Percentiles rank a stretch among this genome's conserved stretches.
phyloP scores from a whole-genome alignment of 2,329 filamentous ascomycete species.

The Talaromyces verruculosus region DNA sequence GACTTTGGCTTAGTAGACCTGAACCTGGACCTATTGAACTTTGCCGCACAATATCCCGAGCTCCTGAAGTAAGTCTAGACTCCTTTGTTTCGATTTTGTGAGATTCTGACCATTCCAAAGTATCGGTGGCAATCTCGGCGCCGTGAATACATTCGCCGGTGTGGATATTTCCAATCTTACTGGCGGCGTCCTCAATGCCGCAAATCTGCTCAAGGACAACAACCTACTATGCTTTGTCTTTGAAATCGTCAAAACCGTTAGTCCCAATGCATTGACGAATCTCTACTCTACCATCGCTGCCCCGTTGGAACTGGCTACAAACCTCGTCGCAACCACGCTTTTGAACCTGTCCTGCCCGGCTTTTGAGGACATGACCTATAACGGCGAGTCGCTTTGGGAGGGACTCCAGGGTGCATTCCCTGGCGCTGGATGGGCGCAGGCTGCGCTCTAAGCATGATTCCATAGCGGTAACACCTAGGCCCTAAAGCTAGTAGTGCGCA shows the following conservation, averaged over 20 bases:
- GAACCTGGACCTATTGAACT: conserved; percentile 43
- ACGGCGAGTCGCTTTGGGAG: conserved; percentile 34
- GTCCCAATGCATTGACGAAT: conserved; percentile 34
- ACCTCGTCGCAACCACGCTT: conserved; percentile 32
- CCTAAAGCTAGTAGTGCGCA: no score
- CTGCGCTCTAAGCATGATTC: neutral
- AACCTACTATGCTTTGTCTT: conserved; percentile 44
- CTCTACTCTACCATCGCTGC: conserved; percentile 33
- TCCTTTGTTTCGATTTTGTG: neutral
- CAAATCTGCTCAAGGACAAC: conserved; percentile 41
- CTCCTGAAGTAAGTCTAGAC: conserved; percentile 36
- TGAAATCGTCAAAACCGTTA: conserved; percentile 35
- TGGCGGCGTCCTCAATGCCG: conserved; percentile 40
- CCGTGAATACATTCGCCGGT: conserved; percentile 53
- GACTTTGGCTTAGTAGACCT: conserved; percentile 52
- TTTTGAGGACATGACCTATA: conserved; percentile 34
- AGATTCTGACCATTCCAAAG: conserved; percentile 27
- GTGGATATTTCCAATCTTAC: conserved; percentile 47
- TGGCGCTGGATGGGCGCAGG: conserved; percentile 24
- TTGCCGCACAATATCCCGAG: conserved; percentile 43
- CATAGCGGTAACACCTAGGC: no score
- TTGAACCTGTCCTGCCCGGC: conserved; percentile 35
- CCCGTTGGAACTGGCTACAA: conserved; percentile 32
- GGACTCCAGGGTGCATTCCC: conserved; percentile 32
- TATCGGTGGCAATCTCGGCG: conserved; percentile 56